Base-by-base conservation (phyloP, 768 basidiomycete genomes). In the Suillus ampliporus region DNA sequence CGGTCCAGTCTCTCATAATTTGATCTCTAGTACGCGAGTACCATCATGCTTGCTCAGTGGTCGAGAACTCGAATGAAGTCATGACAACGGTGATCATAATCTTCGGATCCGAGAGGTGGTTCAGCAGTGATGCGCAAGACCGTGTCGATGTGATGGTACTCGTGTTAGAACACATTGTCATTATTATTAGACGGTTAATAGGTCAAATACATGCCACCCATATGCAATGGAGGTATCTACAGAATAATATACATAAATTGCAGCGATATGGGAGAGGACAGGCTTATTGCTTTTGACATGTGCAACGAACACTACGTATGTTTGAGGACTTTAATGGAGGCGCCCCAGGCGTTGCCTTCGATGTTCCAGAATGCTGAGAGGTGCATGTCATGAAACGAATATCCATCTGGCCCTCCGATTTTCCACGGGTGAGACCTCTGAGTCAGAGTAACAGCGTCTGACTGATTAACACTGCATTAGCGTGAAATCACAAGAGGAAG, bases 281-380 rank as follows among this genome's bases (percentile, higher is more conserved):
- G 15, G 15, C 4, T 31, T 31, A 31, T 31, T 31, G 31, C 31
- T 6, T 6, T 31, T 61, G 40, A 38, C 37, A n/a, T 7, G 38
- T 28, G 17, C 52, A 34, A 6, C 23, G 9, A 3, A 17, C 6
- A 3, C 23, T 40, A 56, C 11, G 17, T 35, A 40, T 56, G 38
- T 28, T 13, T 21, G 35, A 57, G 51, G 13, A 65, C 57, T n/a
- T 57, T 63, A 37, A 65, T 37, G 26, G 61, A 63, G 37, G 62
- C 35, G 11, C 41, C 14, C 64, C 64, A 65, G 10, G 63, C n/a
- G 19, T 31, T 53, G 26, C 35, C 64, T 35, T 58, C 52, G 3
- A 58, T 50, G 23, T 40, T 65, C 64, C 64, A 65, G 26, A 65
- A 34, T 13, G 62, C 52, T 11, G 57, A 64, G 10, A 65, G 62